These are phyloP conservation scores for Chromosphaera perkinsii DNA, from an alignment of 208 protist species.

Conservation along the genomic window DNA sequence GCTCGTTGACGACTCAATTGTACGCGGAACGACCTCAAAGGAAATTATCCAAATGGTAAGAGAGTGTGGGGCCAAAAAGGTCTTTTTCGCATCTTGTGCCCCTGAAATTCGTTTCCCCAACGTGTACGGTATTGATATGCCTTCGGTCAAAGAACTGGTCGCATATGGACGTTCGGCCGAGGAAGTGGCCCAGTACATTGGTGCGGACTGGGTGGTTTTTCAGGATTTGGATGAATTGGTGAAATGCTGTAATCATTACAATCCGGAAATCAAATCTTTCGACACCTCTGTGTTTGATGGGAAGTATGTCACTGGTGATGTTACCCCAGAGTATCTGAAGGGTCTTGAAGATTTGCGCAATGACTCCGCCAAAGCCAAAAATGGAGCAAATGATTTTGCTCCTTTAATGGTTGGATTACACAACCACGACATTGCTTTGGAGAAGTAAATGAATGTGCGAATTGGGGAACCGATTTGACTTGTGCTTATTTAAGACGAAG, in stretches of 20 bases:
- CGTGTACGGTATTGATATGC: conserved; percentile 55
- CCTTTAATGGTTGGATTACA: neutral
- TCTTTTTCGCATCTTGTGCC: conserved; percentile 43
- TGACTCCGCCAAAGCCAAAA: conserved; percentile 11
- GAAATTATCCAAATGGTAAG: conserved; percentile 48
- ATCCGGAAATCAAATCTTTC: conserved; percentile 7
- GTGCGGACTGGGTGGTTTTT: conserved; percentile 39
- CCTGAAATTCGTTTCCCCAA: conserved; percentile 40
- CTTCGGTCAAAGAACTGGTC: conserved; percentile 37
- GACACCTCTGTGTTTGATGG: conserved; percentile 27
- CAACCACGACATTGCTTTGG: neutral
- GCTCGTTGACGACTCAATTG: conserved; percentile 53
- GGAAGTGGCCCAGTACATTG: conserved; percentile 22
- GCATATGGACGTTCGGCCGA: conserved; percentile 14
- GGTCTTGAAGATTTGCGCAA: conserved; percentile 1
- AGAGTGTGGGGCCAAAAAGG: conserved; percentile 42
- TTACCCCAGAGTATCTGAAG: conserved; percentile 8
- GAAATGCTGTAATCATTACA: neutral
- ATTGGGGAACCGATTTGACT: no score
- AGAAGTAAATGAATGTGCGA: no score
- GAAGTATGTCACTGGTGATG: conserved; percentile 30
- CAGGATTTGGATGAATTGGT: conserved; percentile 9
- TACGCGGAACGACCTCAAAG: conserved; percentile 43
- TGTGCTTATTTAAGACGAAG: no score
- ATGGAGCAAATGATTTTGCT: neutral